Conservation (phyloP, 176 grass and related monocot species). For the Triticum aestivum region DNA sequence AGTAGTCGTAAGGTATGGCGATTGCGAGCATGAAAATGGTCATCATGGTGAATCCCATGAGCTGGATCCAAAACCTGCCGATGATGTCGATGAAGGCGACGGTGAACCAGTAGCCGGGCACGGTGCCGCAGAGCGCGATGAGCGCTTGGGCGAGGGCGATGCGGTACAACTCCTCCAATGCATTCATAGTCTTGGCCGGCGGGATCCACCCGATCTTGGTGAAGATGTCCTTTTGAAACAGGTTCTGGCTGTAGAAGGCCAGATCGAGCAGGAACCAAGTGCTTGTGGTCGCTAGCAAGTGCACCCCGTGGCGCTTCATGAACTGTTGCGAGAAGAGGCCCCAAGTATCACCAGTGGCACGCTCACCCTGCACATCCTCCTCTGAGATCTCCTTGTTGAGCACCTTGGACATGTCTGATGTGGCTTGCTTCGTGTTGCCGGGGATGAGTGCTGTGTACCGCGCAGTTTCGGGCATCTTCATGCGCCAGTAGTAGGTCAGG, state of each 20-base stretch:
- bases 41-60: conserved; percentile 76
- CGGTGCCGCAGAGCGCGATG: conserved; percentile 71
- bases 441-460: conserved; percentile 84
- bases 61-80: conserved; percentile 46
- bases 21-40: conserved; percentile 75
- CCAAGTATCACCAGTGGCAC: conserved; percentile 17
- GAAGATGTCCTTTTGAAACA: too few relatives aligned
- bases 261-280: conserved; percentile 89
- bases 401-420: conserved; percentile 73
- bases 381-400: conserved; percentile 46
- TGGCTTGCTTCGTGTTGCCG: conserved; percentile 62
- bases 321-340: conserved; percentile 77
- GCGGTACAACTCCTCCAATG: conserved; percentile 66
- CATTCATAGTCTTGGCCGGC: conserved; percentile 56
- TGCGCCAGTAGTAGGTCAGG: conserved; percentile 87
- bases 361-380: neutral
- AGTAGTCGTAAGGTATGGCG: conserved; percentile 51
- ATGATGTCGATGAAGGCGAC: conserved; percentile 67
- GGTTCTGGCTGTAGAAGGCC: too few relatives aligned
- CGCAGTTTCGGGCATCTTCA: conserved; percentile 89
- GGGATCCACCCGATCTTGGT: conserved; percentile 70
- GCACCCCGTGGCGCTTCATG: conserved; percentile 44
- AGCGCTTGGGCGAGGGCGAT: conserved; percentile 63
- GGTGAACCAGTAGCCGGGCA: conserved; percentile 89
- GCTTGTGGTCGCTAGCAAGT: conserved; percentile 58